Conservation (phyloP, 1,284 basidiomycete species). For the Heterobasidion irregulare region DNA sequence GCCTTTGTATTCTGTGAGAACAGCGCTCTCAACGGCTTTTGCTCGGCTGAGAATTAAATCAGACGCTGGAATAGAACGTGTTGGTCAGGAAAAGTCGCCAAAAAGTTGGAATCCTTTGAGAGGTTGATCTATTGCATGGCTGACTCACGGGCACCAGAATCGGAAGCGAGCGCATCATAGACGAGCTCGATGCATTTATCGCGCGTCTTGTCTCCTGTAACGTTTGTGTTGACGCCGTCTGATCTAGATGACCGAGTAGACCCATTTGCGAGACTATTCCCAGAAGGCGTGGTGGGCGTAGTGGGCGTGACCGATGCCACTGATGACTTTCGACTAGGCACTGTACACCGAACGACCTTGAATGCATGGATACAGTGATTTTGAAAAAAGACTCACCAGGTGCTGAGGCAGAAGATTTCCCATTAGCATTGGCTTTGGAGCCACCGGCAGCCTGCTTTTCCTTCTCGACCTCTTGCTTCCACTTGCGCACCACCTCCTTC, state of each 20-base stretch:
- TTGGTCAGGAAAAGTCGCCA: neutral
- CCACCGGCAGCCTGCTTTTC: slow-evolving; percentile 45
- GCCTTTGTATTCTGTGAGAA: slow-evolving; percentile 38
- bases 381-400: slow-evolving; percentile 9
- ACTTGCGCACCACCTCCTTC: slow-evolving; percentile 89
- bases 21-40: slow-evolving; percentile 50
- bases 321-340: slow-evolving; percentile 19
- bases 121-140: neutral
- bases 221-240: slow-evolving; percentile 57
- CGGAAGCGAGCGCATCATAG: slow-evolving; percentile 83
- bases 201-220: slow-evolving; percentile 65
- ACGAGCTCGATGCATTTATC: slow-evolving; percentile 89
- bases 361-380: neutral
- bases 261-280: slow-evolving; percentile 14
- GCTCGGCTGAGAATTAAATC: slow-evolving; percentile 56
- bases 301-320: slow-evolving; percentile 23
- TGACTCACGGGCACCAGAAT: slow-evolving; percentile 79
- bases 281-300: slow-evolving; percentile 28
- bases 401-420: neutral
- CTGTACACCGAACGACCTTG: slow-evolving; percentile 6
- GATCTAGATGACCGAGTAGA: slow-evolving; percentile 50
- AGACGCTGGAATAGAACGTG: slow-evolving; percentile 32
- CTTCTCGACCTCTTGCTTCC: slow-evolving; percentile 82
- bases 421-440: slow-evolving; percentile 7
- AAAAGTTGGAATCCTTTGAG: neutral